These are phyloP conservation scores for Bocquillonia castaneifolia DNA, from an alignment of 441 rosid genomes.

Conservation along the genomic window DNA sequence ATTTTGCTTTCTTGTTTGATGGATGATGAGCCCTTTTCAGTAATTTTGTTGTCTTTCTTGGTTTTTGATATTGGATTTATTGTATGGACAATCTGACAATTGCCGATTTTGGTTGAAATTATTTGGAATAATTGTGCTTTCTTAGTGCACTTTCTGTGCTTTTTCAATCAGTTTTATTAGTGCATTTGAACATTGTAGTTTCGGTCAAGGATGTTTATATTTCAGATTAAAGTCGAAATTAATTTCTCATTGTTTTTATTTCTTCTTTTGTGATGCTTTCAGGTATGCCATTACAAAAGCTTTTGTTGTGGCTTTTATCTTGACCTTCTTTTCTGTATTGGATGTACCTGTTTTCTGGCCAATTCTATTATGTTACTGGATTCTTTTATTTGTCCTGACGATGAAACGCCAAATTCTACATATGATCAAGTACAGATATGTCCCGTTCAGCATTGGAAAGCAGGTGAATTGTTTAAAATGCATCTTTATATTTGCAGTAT, in stretches of 20 bases:
- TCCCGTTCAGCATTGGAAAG: slow-evolving; percentile 20
- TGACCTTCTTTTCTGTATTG: slow-evolving; percentile 21
- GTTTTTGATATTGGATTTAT: too few species aligned
- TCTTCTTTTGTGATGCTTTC: neutral
- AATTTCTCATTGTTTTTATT: neutral
- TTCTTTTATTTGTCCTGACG: slow-evolving; percentile 52
- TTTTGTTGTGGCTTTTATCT: slow-evolving; percentile 13
- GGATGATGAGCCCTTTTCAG: neutral
- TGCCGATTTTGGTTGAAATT: neutral
- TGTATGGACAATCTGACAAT: neutral
- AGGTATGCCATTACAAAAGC: slow-evolving; percentile 25
- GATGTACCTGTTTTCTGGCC: slow-evolving; percentile 41
- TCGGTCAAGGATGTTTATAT: neutral
- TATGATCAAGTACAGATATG: slow-evolving; percentile 58
- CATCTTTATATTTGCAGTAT: neutral
- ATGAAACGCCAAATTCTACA: slow-evolving; percentile 62
- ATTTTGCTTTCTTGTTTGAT: neutral
- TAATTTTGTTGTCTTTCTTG: too few species aligned
- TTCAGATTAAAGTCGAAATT: neutral
- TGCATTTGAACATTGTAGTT: neutral
- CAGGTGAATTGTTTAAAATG: slow-evolving; percentile 9
- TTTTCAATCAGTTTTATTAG: neutral
- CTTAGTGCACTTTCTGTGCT: too few species aligned
- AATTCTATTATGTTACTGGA: slow-evolving; percentile 51
- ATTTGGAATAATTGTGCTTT: neutral